These are phyloP conservation scores for Avena sativa DNA, from an alignment of 176 grass and related monocot genomes.

Conservation along the genomic window DNA sequence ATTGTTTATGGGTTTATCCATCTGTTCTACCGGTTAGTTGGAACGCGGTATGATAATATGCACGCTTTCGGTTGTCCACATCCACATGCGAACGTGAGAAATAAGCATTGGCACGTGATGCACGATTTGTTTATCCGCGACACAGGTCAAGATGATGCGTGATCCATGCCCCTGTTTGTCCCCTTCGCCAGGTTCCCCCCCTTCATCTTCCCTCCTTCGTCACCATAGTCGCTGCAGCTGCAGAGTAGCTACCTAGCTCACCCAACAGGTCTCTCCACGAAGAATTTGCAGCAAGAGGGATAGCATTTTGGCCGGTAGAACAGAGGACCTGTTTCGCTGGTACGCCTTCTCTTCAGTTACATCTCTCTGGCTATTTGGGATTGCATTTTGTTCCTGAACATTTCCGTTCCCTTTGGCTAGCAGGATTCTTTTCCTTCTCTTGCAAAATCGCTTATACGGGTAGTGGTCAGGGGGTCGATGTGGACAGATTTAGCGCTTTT, in stretches of 20 bases:
- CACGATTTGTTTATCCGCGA: neutral
- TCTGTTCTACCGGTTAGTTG: constrained; percentile 4
- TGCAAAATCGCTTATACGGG: neutral
- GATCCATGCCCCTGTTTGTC: neutral
- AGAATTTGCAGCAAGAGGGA: neutral
- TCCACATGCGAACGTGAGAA: constrained; percentile 7
- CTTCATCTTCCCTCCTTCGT: neutral
- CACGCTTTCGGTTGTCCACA: neutral
- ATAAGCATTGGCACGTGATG: neutral
- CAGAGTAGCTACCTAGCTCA: neutral
- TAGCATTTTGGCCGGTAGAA: neutral
- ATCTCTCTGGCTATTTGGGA: neutral
- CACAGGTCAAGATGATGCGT: neutral
- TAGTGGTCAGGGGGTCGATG: neutral
- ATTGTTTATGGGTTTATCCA: neutral
- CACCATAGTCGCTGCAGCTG: neutral
- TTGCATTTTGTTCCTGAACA: neutral
- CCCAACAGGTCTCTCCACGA: neutral
- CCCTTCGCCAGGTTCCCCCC: neutral
- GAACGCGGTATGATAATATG: neutral
- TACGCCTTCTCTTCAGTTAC: neutral
- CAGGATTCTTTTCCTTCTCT: neutral
- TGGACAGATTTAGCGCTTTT: neutral
- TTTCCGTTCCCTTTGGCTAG: neutral
- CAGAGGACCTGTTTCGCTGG: neutral